Evolutionary conservation across 108 stramenopile species (phyloP).

Genomic region (Phaeodactylum tricornutum): DNA sequence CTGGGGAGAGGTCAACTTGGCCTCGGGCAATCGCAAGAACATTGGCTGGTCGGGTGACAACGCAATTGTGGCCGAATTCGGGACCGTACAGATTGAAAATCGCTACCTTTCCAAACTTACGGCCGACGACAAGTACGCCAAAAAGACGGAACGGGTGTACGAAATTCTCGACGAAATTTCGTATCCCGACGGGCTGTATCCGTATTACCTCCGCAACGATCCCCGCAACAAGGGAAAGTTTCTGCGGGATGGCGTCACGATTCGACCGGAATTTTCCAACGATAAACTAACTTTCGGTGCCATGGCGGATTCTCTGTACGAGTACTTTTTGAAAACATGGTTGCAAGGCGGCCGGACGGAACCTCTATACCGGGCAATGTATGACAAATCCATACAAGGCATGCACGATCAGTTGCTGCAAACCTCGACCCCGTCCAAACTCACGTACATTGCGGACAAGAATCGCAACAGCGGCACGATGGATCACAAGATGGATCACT

Average conservation of each 20-base stretch:
- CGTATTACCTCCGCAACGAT: slow-evolving; percentile 10
- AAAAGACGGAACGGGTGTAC: slow-evolving; percentile 60
- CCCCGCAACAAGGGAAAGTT: slow-evolving; percentile 13
- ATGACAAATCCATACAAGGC: slow-evolving; percentile 83
- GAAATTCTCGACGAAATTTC: slow-evolving; percentile 44
- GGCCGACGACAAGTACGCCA: slow-evolving; percentile 49
- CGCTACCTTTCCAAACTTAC: slow-evolving; percentile 66
- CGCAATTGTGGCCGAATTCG: slow-evolving; percentile 66
- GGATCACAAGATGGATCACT: slow-evolving; percentile 85
- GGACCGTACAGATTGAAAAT: slow-evolving; percentile 89
- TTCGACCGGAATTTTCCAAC: slow-evolving; percentile 34
- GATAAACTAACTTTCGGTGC: slow-evolving; percentile 67
- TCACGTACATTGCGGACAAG: slow-evolving; percentile 79
- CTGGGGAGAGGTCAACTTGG: slow-evolving; percentile 36
- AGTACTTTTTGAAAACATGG: slow-evolving; percentile 96
- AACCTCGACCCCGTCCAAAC: slow-evolving; percentile 52
- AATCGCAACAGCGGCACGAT: slow-evolving; percentile 15
- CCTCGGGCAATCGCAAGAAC: slow-evolving; percentile 23
- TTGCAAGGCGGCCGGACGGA: slow-evolving; percentile 77
- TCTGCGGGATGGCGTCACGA: no score
- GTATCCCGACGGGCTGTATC: slow-evolving; percentile 48
- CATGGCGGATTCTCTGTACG: slow-evolving; percentile 76
- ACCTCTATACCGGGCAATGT: slow-evolving; percentile 70
- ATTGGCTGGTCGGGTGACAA: slow-evolving; percentile 37
- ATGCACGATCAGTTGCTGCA: slow-evolving; percentile 65